A percentile compares a stretch with the other conserved stretches of the same genome.
phyloP scores from a whole-genome alignment of 1,284 basidiomycete species.

The Puccinia coronata region DNA sequence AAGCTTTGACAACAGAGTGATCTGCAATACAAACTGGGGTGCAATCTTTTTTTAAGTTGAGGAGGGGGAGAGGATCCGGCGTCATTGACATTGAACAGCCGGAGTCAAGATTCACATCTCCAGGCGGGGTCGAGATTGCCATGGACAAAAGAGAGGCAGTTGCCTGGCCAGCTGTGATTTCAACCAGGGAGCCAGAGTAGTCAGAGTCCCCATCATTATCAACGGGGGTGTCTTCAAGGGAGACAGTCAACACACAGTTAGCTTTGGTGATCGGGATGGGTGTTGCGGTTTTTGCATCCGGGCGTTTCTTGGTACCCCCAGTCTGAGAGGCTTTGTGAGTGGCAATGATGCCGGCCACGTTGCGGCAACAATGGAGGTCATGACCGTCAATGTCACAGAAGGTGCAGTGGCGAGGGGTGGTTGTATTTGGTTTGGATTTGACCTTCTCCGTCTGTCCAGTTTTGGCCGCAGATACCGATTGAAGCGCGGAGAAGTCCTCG shows the following conservation, averaged over 20 bases:
- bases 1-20: neutral
- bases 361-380: neutral
- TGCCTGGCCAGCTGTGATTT: neutral
- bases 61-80: neutral
- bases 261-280: neutral
- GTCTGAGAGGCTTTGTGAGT: too few species aligned
- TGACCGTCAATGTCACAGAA: neutral
- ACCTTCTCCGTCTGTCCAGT: neutral
- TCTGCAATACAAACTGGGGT: neutral
- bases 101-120: constrained; percentile 7
- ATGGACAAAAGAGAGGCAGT: too few species aligned
- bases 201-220: neutral
- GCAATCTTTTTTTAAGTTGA: neutral
- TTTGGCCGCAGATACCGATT: neutral
- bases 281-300: too few species aligned
- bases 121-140: neutral
- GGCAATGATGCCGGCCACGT: neutral
- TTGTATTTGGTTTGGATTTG: neutral
- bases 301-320: neutral
- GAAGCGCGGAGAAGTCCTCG: too few species aligned
- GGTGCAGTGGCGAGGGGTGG: neutral
- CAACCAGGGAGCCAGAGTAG: neutral
- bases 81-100: constrained; percentile 18
- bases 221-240: too few species aligned
- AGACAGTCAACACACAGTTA: neutral